Evolutionary conservation across 495 filamentous ascomycete genomes (phyloP).

Genomic region (Lasiosphaeris hirsuta): DNA sequence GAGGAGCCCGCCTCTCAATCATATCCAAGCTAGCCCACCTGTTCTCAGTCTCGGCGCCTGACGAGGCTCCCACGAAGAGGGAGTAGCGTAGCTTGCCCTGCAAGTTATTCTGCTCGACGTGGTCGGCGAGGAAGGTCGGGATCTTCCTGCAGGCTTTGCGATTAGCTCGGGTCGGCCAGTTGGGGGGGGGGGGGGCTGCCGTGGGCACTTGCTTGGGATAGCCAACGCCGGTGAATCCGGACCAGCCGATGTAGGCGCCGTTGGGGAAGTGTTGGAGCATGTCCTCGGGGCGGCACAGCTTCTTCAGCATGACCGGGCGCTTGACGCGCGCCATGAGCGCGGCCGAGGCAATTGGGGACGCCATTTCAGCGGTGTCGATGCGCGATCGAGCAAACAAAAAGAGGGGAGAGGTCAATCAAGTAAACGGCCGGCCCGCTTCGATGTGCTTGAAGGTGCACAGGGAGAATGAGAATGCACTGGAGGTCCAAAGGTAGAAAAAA

Average conservation of each 20-base stretch:
- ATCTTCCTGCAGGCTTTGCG: slow-evolving; percentile 57
- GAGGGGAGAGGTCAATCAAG: slow-evolving; percentile 3
- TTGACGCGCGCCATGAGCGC: slow-evolving; percentile 70
- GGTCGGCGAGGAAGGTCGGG: slow-evolving; percentile 78
- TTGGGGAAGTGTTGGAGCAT: slow-evolving; percentile 76
- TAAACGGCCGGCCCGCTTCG: neutral
- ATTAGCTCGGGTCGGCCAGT: slow-evolving; percentile 4
- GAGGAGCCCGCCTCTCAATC: slow-evolving; percentile 81
- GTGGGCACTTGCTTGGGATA: slow-evolving; percentile 71
- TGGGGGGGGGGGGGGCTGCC: neutral
- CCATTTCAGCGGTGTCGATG: slow-evolving; percentile 27
- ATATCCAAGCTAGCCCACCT: slow-evolving; percentile 83
- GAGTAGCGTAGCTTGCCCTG: slow-evolving; percentile 81
- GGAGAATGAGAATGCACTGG: neutral
- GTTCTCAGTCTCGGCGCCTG: slow-evolving; percentile 88
- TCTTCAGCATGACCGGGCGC: slow-evolving; percentile 73
- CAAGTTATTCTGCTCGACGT: slow-evolving; percentile 84
- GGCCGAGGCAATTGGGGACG: slow-evolving; percentile 59
- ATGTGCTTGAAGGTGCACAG: no score
- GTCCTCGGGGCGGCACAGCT: slow-evolving; percentile 75
- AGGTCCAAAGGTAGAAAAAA: neutral
- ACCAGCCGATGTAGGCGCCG: slow-evolving; percentile 83
- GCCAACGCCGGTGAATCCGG: slow-evolving; percentile 86
- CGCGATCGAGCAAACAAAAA: neutral
- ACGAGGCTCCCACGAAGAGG: slow-evolving; percentile 85